These are phyloP conservation scores for Trichosporon inkin DNA, from an alignment of 1,284 basidiomycete species.

Conservation along the genomic window DNA sequence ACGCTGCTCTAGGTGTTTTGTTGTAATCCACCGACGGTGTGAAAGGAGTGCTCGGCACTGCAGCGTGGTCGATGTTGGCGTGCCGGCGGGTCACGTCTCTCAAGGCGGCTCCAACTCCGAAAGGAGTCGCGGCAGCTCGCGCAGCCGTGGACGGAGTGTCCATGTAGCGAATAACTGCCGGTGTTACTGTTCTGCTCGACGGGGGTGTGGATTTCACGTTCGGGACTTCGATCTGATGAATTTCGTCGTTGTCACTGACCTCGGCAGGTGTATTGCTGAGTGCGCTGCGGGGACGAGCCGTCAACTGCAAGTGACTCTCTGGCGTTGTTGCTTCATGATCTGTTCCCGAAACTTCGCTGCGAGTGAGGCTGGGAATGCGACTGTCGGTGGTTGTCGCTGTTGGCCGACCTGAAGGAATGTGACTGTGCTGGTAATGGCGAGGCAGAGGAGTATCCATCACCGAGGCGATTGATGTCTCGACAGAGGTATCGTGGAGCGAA, in stretches of 20 bases:
- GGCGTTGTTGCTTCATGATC: conserved; percentile 42
- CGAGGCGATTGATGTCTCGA: not conserved
- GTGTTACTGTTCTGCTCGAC: conserved; percentile 8
- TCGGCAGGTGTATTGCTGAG: not conserved
- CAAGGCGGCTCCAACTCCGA: conserved; percentile 16
- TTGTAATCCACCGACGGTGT: conserved; percentile 13
- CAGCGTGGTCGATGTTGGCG: conserved; percentile 22
- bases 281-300: not conserved
- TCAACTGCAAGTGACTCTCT: conserved; percentile 23
- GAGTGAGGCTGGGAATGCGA: conserved; percentile 41
- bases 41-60: conserved; percentile 22
- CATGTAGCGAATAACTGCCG: conserved; percentile 20
- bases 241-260: not conserved
- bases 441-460: conserved; percentile 13
- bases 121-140: conserved; percentile 19
- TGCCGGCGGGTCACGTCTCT: conserved; percentile 31
- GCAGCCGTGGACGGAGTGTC: conserved; percentile 20
- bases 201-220: not conserved
- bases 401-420: no score
- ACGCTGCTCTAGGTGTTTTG: conserved; percentile 34
- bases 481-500: not conserved
- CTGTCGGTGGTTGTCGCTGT: not conserved
- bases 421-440: not conserved
- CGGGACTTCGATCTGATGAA: not conserved
- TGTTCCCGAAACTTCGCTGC: conserved; percentile 38